Conservation (phyloP, 1,139 yeast genomes). For the Debaryomyces udenii region DNA sequence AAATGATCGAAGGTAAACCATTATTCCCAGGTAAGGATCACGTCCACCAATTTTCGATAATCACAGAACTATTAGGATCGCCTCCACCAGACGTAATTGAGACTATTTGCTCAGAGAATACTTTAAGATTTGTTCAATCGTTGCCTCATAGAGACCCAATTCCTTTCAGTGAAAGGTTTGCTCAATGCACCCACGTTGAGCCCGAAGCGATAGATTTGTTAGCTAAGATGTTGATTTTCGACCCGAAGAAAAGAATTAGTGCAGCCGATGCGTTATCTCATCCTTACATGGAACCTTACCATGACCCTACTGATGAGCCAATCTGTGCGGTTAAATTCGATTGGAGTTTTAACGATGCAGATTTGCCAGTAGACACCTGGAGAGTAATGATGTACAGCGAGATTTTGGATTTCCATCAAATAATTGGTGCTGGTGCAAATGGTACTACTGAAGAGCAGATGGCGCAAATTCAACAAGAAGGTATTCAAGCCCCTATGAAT, state of each 20-base stretch:
- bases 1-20: slow-evolving; percentile 99
- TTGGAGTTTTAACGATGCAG: slow-evolving; percentile 98
- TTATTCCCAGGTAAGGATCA: slow-evolving; percentile 98
- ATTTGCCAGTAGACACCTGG: slow-evolving; percentile 97
- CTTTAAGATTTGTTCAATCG: slow-evolving; percentile 89
- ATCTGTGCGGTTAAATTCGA: slow-evolving; percentile 90
- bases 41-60: slow-evolving; percentile 95
- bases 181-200: slow-evolving; percentile 69
- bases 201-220: slow-evolving; percentile 90
- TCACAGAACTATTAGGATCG: slow-evolving; percentile 92
- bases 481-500: slow-evolving; percentile 29
- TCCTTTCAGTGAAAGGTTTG: slow-evolving; percentile 81
- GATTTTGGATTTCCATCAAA: slow-evolving; percentile 91
- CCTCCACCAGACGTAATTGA: slow-evolving; percentile 97
- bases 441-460: slow-evolving; percentile 29
- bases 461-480: slow-evolving; percentile 35
- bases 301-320: slow-evolving; percentile 98
- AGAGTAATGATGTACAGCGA: slow-evolving; percentile 99
- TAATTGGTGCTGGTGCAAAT: slow-evolving; percentile 41
- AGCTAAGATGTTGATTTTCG: slow-evolving; percentile 89
- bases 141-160: slow-evolving; percentile 92
- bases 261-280: slow-evolving; percentile 90
- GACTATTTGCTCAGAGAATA: slow-evolving; percentile 94
- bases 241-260: slow-evolving; percentile 89
- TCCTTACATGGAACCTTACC: slow-evolving; percentile 95